Percentiles rank a stretch among this genome's conserved stretches.
phyloP scores from a whole-genome alignment of 176 grass and related monocot species.

The Leersia perrieri region DNA sequence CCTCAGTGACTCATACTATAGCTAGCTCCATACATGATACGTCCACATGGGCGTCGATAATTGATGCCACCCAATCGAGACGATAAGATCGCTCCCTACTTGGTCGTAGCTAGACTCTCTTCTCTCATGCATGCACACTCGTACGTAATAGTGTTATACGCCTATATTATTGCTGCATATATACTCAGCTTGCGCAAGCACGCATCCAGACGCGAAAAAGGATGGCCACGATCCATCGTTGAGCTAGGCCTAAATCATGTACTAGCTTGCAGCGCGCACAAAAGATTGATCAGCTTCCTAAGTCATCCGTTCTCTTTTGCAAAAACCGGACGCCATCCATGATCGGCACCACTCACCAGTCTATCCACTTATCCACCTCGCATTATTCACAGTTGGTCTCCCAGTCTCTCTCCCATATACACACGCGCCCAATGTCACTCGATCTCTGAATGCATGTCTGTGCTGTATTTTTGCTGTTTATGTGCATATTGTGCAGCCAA shows the following conservation, averaged over 20 bases:
- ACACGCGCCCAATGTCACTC: no score
- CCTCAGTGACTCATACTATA: background rate
- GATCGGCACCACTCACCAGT: no score
- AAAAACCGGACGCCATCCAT: background rate
- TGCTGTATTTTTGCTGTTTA: no score
- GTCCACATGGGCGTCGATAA: conserved; percentile 21
- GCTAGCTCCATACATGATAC: no score
- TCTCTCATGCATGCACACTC: background rate
- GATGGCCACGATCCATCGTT: conserved; percentile 14
- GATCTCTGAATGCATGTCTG: no score
- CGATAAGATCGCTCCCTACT: conserved; percentile 10
- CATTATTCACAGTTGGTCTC: background rate
- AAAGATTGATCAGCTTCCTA: no score
- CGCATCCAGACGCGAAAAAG: background rate
- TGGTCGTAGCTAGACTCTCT: no score
- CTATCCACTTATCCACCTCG: background rate
- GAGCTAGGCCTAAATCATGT: background rate
- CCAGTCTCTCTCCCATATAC: background rate
- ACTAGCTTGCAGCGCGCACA: no score
- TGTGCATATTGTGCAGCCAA: background rate
- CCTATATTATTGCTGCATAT: background rate
- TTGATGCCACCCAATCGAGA: conserved; percentile 6
- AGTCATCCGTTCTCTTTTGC: background rate
- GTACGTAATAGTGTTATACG: background rate
- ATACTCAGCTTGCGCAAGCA: background rate